Conservation (phyloP, 495 filamentous ascomycete species). For the Trichoderma orchidacearum region DNA sequence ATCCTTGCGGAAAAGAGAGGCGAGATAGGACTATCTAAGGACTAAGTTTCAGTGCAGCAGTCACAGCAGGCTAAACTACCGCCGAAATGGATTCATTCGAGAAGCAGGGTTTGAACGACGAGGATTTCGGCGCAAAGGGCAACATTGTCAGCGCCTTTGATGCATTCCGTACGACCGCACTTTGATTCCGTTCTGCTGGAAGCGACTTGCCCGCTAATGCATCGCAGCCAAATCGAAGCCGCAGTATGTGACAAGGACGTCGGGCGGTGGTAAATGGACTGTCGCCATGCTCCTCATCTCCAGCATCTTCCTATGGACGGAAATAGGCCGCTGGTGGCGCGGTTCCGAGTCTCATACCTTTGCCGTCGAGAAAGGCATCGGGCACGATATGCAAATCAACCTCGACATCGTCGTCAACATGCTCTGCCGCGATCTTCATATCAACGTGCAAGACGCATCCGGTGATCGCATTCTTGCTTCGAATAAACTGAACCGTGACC, state of each 20-base stretch:
- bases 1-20: not conserved
- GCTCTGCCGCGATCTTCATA: conserved; percentile 72
- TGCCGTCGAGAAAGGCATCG: conserved; percentile 84
- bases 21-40: not conserved
- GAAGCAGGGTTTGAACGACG: conserved; percentile 58
- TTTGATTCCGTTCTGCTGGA: not conserved
- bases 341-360: conserved; percentile 81
- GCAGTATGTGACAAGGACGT: conserved; percentile 72
- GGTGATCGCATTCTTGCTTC: conserved; percentile 84
- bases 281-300: conserved; percentile 63
- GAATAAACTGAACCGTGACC: conserved; percentile 55
- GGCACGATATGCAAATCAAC: conserved; percentile 84
- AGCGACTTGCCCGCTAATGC: conserved; percentile 12
- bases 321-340: conserved; percentile 68
- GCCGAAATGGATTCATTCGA: conserved; percentile 44
- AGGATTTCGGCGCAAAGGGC: conserved; percentile 62
- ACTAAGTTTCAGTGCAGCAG: not conserved
- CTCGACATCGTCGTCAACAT: conserved; percentile 88
- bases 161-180: conserved; percentile 66
- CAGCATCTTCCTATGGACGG: conserved; percentile 56
- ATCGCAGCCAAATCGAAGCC: conserved; percentile 87
- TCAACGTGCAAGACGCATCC: conserved; percentile 95
- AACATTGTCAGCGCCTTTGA: conserved; percentile 76
- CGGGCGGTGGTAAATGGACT: conserved; percentile 87
- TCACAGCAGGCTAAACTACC: not conserved